phyloP scores from a whole-genome alignment of 2,329 filamentous ascomycete genomes.

The Simplicillium aogashimaense region DNA sequence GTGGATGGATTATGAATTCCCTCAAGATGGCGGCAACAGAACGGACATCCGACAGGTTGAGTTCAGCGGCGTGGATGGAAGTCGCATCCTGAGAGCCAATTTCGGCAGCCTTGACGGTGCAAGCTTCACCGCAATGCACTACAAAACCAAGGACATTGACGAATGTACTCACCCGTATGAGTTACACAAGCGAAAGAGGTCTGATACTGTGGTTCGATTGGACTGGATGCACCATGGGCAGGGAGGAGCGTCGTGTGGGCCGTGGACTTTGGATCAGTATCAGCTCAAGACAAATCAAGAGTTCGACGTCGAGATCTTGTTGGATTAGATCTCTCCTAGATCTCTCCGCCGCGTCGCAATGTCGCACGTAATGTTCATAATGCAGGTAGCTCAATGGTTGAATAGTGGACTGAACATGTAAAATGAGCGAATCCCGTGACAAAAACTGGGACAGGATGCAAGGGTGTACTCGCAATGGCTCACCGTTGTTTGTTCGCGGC shows the following conservation, averaged over 20 bases:
- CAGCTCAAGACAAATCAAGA: conserved; percentile 28
- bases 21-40: conserved; percentile 57
- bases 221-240: conserved; percentile 55
- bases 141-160: conserved; percentile 42
- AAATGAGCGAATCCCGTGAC: too few relatives aligned
- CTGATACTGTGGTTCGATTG: conserved; percentile 45
- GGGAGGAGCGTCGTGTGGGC: conserved; percentile 53
- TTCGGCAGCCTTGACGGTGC: conserved; percentile 36
- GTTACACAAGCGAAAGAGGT: conserved; percentile 34
- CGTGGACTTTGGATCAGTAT: conserved; percentile 39
- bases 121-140: conserved; percentile 48
- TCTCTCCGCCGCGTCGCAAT: not conserved
- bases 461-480: too few relatives aligned
- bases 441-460: too few relatives aligned
- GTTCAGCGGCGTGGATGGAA: conserved; percentile 22
- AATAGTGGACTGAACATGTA: too few relatives aligned
- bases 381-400: too few relatives aligned
- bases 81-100: conserved; percentile 28
- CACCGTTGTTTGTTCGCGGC: too few relatives aligned
- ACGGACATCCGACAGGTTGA: conserved; percentile 53
- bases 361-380: not conserved
- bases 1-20: conserved; percentile 54
- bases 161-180: conserved; percentile 50
- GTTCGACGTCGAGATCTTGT: conserved; percentile 32
- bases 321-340: conserved; percentile 25